A percentile compares a stretch with the other conserved stretches of the same genome.
phyloP scores from a whole-genome alignment of 2,329 filamentous ascomycete species.

The Venturia asperata region DNA sequence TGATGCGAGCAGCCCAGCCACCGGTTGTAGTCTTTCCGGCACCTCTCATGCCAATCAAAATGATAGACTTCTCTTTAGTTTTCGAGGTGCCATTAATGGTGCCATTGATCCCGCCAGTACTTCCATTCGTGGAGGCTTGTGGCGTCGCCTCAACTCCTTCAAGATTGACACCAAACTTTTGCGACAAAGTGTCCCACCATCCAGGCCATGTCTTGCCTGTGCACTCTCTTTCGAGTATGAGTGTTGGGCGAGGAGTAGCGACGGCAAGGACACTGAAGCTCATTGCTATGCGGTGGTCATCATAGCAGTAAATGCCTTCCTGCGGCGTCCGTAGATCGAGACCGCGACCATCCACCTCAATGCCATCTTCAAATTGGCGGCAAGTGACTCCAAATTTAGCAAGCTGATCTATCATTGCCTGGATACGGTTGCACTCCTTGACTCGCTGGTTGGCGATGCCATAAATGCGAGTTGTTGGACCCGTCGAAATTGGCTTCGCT shows the following conservation, averaged over 20 bases:
- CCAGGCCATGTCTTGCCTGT: constrained; percentile 97
- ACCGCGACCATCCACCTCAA: constrained; percentile 59
- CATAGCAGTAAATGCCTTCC: constrained; percentile 81
- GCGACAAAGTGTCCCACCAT: constrained; percentile 88
- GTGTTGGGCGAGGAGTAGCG: constrained; percentile 60
- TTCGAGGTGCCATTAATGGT: constrained; percentile 29
- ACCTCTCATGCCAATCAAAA: constrained; percentile 95
- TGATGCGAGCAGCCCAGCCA: constrained; percentile 68
- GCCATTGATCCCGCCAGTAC: constrained; percentile 32
- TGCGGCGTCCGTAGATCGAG: constrained; percentile 45
- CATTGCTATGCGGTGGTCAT: constrained; percentile 97
- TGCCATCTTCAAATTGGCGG: constrained; percentile 88
- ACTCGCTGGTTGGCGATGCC: constrained; percentile 97
- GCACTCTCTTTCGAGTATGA: constrained; percentile 85
- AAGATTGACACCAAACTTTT: constrained; percentile 69
- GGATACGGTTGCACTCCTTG: constrained; percentile 95
- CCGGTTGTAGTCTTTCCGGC: constrained; percentile 95
- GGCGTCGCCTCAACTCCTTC: constrained; percentile 59
- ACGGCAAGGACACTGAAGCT: constrained; percentile 87
- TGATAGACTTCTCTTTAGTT: constrained; percentile 58
- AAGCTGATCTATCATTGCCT: constrained; percentile 89
- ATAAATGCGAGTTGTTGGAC: constrained; percentile 68
- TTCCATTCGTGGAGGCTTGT: constrained; percentile 30
- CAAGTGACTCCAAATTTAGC: constrained; percentile 87
- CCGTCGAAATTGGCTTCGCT: constrained; percentile 58